Evolutionary conservation across 148 eudicot genomes (phyloP).

Genomic region (Rhododendron ovatum): DNA sequence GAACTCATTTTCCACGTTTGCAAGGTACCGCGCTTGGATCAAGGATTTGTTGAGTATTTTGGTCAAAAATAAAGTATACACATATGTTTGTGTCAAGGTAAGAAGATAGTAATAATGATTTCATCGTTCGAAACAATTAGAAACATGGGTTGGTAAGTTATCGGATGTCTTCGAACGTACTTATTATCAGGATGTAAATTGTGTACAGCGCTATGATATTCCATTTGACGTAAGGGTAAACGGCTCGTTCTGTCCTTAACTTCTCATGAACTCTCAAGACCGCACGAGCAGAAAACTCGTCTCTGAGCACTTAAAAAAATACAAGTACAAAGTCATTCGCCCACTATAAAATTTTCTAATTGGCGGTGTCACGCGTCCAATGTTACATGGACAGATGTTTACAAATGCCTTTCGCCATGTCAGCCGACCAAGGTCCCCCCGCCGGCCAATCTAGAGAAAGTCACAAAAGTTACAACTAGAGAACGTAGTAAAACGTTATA

Average conservation of each 20-base stretch:
- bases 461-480: background rate
- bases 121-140: background rate
- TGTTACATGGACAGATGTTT: background rate
- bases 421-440: background rate
- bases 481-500: no score
- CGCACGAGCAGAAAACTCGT: background rate
- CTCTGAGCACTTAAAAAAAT: background rate
- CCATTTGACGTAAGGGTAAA: background rate
- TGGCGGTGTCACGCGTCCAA: background rate
- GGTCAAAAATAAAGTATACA: background rate
- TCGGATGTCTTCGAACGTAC: background rate
- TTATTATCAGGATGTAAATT: no score
- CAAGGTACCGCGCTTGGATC: background rate
- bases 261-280: background rate
- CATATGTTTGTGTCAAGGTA: background rate
- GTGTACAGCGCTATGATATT: background rate
- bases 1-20: background rate
- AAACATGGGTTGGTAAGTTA: background rate
- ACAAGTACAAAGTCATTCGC: background rate
- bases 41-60: background rate
- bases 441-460: conserved; percentile 6
- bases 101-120: background rate
- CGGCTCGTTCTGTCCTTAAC: background rate
- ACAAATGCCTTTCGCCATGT: background rate
- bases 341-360: background rate